phyloP scores from a whole-genome alignment of 2,329 filamentous ascomycete genomes.

The Penicillium griseofulvum region DNA sequence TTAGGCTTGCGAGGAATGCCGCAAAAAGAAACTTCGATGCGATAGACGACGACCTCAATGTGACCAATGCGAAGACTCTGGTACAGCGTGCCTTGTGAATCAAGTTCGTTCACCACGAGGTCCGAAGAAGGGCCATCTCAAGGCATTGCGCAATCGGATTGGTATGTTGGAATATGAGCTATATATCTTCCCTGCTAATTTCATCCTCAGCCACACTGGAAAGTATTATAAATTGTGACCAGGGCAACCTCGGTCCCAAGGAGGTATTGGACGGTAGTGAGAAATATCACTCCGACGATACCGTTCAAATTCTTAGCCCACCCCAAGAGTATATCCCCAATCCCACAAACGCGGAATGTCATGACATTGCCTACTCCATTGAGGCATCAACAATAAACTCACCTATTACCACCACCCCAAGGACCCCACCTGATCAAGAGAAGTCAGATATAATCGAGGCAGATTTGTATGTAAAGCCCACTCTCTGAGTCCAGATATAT shows the following conservation, averaged over 20 bases:
- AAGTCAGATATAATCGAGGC: slow-evolving; percentile 1
- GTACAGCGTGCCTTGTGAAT: slow-evolving; percentile 28
- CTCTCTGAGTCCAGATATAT: accelerated
- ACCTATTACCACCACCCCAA: not conserved
- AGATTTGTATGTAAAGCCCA: not conserved
- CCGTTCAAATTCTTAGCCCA: not conserved
- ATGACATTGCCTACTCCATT: not conserved
- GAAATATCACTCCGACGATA: not conserved
- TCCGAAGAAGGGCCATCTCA: slow-evolving; percentile 29
- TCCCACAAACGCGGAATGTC: not conserved
- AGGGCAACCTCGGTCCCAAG: not conserved
- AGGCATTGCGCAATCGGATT: slow-evolving; percentile 29
- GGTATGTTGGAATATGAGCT: slow-evolving; percentile 13
- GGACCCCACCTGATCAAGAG: not conserved
- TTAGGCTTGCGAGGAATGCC: slow-evolving; percentile 31
- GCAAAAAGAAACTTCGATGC: slow-evolving; percentile 30
- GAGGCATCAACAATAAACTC: not conserved
- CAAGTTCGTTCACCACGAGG: slow-evolving; percentile 26
- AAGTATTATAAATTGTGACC: slow-evolving; percentile 1
- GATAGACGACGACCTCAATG: slow-evolving; percentile 28
- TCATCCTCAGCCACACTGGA: not conserved
- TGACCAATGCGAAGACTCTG: slow-evolving; percentile 28
- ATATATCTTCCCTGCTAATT: not conserved
- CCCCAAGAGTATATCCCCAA: not conserved
- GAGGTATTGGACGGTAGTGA: not conserved